Percentiles rank a stretch among this genome's conserved stretches.
These are phyloP conservation scores for Extremus antarcticus DNA, from an alignment of 495 filamentous ascomycete species.

Conservation along the genomic window DNA sequence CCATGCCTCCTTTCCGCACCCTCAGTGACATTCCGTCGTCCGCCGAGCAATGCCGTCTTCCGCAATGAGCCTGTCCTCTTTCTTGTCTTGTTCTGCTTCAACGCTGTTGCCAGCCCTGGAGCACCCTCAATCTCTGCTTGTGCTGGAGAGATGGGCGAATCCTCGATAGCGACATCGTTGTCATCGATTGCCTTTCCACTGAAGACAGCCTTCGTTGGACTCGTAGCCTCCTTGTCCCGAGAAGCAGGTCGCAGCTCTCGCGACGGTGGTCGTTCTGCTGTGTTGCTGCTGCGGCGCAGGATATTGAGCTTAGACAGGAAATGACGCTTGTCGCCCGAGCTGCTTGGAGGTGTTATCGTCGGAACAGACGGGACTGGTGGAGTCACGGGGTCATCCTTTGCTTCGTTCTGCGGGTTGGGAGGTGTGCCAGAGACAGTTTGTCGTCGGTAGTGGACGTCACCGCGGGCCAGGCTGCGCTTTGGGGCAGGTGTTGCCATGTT, in stretches of 20 bases:
- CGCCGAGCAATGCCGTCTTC: constrained; percentile 30
- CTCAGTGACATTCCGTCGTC: constrained; percentile 8
- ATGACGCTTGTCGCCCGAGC: no score
- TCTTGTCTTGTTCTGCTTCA: constrained; percentile 55
- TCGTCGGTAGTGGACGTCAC: constrained; percentile 9
- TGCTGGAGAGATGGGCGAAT: constrained; percentile 10
- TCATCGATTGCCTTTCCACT: constrained; percentile 19
- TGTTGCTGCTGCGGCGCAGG: constrained; percentile 32
- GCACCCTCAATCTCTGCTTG: constrained; percentile 4
- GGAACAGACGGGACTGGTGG: constrained; percentile 12
- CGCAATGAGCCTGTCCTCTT: constrained; percentile 47
- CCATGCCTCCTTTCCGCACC: constrained; percentile 12
- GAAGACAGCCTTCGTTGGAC: constrained; percentile 17
- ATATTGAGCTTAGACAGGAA: constrained; percentile 46
- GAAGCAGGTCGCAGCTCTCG: constrained; percentile 30
- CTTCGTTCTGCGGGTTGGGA: not conserved
- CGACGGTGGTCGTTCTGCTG: constrained; percentile 7
- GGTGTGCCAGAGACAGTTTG: constrained; percentile 15
- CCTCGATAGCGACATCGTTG: constrained; percentile 7
- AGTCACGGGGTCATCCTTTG: not conserved
- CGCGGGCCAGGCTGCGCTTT: constrained; percentile 7
- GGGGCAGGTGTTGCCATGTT: not conserved
- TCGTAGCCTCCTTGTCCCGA: constrained; percentile 8
- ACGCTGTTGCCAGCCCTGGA: no score
- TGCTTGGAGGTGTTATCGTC: not conserved